A percentile compares a stretch with the other conserved stretches of the same genome.
phyloP scores from a whole-genome alignment of 2,329 filamentous ascomycete genomes.

The Aspergillus quadrilineatus region DNA sequence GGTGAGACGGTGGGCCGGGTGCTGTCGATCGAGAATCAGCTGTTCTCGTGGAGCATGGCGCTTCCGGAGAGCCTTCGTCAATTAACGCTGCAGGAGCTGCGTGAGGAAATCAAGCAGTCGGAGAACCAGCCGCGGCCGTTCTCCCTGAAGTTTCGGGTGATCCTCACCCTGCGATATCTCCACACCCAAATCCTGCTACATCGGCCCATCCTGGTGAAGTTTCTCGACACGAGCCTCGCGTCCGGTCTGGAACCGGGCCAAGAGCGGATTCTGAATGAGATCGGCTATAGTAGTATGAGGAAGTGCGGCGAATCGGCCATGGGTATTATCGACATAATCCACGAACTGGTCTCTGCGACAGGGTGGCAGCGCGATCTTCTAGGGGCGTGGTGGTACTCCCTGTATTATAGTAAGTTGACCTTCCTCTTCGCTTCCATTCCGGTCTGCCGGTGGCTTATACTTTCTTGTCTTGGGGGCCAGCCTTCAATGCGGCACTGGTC shows the following conservation, averaged over 20 bases:
- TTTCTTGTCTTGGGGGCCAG: too few species aligned
- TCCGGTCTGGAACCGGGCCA: conserved; percentile 9
- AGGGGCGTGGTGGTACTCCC: conserved; percentile 34
- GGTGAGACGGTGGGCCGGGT: conserved; percentile 36
- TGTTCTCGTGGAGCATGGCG: conserved; percentile 20
- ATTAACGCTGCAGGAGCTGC: not conserved
- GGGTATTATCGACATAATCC: conserved; percentile 28
- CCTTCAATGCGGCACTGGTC: not conserved
- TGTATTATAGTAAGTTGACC: conserved; percentile 38
- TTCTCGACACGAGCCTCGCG: conserved; percentile 28
- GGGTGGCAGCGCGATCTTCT: conserved; percentile 23
- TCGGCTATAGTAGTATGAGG: conserved; percentile 34
- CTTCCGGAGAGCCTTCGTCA: not conserved
- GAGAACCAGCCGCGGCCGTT: not conserved
- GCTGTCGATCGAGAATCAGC: conserved; percentile 24
- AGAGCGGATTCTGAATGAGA: conserved; percentile 30
- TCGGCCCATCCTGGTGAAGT: conserved; percentile 41
- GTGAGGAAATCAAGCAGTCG: not conserved
- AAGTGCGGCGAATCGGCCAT: conserved; percentile 35
- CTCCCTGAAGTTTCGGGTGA: conserved; percentile 39
- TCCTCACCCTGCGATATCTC: conserved; percentile 45
- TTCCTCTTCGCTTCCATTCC: too few species aligned
- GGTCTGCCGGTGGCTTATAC: too few species aligned
- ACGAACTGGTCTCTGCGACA: conserved; percentile 20
- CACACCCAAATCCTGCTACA: conserved; percentile 46